phyloP scores from a whole-genome alignment of 108 stramenopile genomes.

The Skeletonema grethae region DNA sequence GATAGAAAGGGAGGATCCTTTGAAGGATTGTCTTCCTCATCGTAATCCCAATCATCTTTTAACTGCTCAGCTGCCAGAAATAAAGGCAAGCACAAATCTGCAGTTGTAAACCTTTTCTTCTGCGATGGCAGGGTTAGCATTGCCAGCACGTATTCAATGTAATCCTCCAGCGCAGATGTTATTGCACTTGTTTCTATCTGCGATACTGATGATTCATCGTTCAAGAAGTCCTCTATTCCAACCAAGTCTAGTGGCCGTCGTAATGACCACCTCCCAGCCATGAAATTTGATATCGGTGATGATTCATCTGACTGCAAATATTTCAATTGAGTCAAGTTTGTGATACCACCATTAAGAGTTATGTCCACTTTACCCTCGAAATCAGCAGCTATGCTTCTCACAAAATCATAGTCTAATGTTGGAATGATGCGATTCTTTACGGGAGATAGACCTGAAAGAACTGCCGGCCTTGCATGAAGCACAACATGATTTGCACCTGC shows the following conservation, averaged over 20 bases:
- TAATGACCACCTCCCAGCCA: slow-evolving; percentile 58
- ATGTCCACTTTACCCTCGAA: slow-evolving; percentile 43
- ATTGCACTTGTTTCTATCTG: background rate
- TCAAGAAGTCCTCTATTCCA: slow-evolving; percentile 13
- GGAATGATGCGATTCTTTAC: slow-evolving; percentile 58
- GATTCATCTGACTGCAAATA: background rate
- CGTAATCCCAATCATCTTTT: slow-evolving; percentile 44
- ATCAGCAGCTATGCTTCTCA: slow-evolving; percentile 41
- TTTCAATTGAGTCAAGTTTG: slow-evolving; percentile 30
- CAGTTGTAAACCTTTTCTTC: slow-evolving; percentile 8
- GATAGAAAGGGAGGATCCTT: slow-evolving; percentile 7
- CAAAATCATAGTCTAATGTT: slow-evolving; percentile 47
- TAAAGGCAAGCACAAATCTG: slow-evolving; percentile 52
- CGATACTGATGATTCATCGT: background rate
- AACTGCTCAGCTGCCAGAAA: slow-evolving; percentile 53
- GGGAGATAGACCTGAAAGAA: slow-evolving; percentile 53
- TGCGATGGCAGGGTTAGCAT: background rate
- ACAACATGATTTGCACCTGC: slow-evolving; percentile 50
- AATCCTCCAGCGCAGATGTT: slow-evolving; percentile 16
- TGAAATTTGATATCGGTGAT: slow-evolving; percentile 26
- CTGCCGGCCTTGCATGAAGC: slow-evolving; percentile 54
- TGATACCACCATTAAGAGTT: slow-evolving; percentile 62
- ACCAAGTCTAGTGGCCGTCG: slow-evolving; percentile 51
- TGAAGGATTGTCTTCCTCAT: slow-evolving; percentile 12
- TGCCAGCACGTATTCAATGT: slow-evolving; percentile 36